A percentile compares a stretch with the other conserved stretches of the same genome.
Evolutionary conservation across 176 grass and related monocot genomes (phyloP).

Genomic region (Tuctoria greenei): DNA sequence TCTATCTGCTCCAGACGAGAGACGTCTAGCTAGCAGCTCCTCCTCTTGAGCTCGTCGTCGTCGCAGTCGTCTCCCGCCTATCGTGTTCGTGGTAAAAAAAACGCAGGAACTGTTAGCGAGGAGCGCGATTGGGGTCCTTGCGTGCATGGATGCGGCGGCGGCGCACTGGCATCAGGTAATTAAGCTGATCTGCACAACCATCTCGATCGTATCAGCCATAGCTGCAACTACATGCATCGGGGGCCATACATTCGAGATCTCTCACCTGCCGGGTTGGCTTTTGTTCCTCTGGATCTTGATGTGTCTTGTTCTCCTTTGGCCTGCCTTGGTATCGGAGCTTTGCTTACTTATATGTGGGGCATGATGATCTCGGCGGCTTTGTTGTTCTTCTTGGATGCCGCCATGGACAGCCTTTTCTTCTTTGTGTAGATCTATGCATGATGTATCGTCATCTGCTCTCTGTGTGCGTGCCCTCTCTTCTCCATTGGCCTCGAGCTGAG

Average conservation of each 20-base stretch:
- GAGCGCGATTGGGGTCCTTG: conserved; percentile 39
- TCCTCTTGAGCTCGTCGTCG: background rate
- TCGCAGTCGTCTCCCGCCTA: too few species aligned
- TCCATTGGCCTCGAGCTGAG: conserved; percentile 65
- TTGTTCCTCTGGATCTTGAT: conserved; percentile 41
- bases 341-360: conserved; percentile 14
- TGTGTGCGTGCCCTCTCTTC: conserved; percentile 51
- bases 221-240: background rate
- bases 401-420: conserved; percentile 55
- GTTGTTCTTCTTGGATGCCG: conserved; percentile 47
- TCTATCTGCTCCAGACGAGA: conserved; percentile 17
- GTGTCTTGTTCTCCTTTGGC: conserved; percentile 25
- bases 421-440: conserved; percentile 56
- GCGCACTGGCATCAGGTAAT: conserved; percentile 88
- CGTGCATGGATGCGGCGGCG: conserved; percentile 78
- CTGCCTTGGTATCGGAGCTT: conserved; percentile 33
- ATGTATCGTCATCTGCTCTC: conserved; percentile 42
- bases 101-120: conserved; percentile 11
- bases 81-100: too few species aligned
- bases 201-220: conserved; percentile 15
- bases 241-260: conserved; percentile 35
- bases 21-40: conserved; percentile 15
- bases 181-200: conserved; percentile 20
- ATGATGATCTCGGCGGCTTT: conserved; percentile 25
- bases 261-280: conserved; percentile 26